phyloP scores from a whole-genome alignment of 495 filamentous ascomycete genomes.

The Bryoglossum gracile region DNA sequence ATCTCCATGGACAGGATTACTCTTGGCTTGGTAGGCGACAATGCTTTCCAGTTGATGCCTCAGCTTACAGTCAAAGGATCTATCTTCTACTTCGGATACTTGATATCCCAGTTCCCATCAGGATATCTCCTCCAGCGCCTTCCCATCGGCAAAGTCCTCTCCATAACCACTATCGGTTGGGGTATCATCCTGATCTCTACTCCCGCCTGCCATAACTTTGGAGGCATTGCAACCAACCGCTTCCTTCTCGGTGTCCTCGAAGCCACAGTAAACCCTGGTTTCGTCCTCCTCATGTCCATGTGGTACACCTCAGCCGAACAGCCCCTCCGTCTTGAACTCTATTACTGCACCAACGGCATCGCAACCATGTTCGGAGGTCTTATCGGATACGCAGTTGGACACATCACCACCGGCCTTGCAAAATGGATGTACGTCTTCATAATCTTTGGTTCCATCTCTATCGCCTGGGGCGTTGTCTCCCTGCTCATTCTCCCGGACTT shows the following conservation, averaged over 20 bases:
- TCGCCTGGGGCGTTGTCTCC: constrained; percentile 49
- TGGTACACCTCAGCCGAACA: constrained; percentile 60
- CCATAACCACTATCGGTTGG: constrained; percentile 19
- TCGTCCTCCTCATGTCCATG: constrained; percentile 48
- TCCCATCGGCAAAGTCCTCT: constrained; percentile 40
- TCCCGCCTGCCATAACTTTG: constrained; percentile 28
- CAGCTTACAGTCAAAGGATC: constrained; percentile 8
- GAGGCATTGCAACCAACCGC: constrained; percentile 33
- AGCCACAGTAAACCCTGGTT: constrained; percentile 51
- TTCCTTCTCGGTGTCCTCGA: constrained; percentile 39
- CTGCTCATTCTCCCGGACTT: constrained; percentile 57
- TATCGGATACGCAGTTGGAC: constrained; percentile 48
- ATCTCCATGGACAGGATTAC: constrained; percentile 48
- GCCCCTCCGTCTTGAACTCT: constrained; percentile 37
- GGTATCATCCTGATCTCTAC: constrained; percentile 19
- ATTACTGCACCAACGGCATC: constrained; percentile 36
- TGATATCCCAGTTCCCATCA: constrained; percentile 41
- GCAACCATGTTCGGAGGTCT: constrained; percentile 45
- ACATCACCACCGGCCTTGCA: constrained; percentile 39
- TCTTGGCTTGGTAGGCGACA: constrained; percentile 36
- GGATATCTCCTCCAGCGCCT: constrained; percentile 41
- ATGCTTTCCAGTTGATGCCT: not conserved
- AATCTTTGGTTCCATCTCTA: constrained; percentile 45
- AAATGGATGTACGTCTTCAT: constrained; percentile 49
- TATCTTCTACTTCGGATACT: constrained; percentile 30